A percentile compares a stretch with the other conserved stretches of the same genome.
Conservation (phyloP, 306 rosid species). For the Quercus glauca region DNA sequence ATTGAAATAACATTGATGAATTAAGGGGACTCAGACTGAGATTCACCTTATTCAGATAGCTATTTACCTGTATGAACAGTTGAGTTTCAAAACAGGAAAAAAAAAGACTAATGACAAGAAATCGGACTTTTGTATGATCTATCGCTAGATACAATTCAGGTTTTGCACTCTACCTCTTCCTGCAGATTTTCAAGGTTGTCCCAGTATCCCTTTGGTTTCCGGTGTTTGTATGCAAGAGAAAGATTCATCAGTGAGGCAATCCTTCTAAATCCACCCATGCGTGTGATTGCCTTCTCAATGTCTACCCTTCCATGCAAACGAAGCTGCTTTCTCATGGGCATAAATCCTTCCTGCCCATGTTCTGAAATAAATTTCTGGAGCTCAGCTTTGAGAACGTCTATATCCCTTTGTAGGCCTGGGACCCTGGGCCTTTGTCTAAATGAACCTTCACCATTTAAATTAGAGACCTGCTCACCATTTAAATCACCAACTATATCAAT, state of each 20-base stretch:
- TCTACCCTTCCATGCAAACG: conserved; percentile 78
- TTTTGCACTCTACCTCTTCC: conserved; percentile 49
- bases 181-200: conserved; percentile 72
- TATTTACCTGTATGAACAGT: too few relatives aligned
- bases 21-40: not conserved
- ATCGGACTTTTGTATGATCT: not conserved
- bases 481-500: conserved; percentile 18
- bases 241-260: conserved; percentile 79
- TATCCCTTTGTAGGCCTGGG: conserved; percentile 83
- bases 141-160: not conserved
- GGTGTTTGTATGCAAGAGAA: conserved; percentile 76
- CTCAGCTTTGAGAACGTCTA: conserved; percentile 71
- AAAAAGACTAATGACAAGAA: not conserved
- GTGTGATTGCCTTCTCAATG: conserved; percentile 85
- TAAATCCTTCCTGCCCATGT: conserved; percentile 88
- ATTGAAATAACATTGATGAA: not conserved
- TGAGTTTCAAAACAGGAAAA: not conserved
- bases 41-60: not conserved
- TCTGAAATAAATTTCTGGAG: conserved; percentile 68
- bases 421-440: conserved; percentile 58
- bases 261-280: conserved; percentile 88
- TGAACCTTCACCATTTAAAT: conserved; percentile 29
- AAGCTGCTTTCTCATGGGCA: conserved; percentile 96
- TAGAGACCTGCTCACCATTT: conserved; percentile 17
- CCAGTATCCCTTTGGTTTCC: conserved; percentile 95